Conservation (phyloP, 2,329 filamentous ascomycete genomes). For the Alternaria panax region DNA sequence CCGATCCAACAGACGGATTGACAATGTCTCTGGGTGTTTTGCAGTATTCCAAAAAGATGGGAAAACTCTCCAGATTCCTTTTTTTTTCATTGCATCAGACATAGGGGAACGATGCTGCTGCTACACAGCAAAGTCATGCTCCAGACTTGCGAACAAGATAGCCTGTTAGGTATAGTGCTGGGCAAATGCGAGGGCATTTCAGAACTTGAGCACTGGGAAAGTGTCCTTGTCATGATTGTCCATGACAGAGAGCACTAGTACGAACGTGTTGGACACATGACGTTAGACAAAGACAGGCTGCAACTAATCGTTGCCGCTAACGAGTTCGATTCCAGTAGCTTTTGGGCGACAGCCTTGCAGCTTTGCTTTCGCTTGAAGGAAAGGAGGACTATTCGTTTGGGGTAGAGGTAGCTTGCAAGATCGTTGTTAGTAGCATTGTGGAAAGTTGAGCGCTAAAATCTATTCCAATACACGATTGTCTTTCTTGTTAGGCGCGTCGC, state of each 20-base stretch:
- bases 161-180: background rate
- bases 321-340: no score
- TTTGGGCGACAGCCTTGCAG: no score
- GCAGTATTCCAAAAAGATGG: background rate
- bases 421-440: accelerated
- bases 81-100: background rate
- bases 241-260: background rate
- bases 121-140: background rate
- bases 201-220: accelerated
- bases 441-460: no score
- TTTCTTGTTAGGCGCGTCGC: no score
- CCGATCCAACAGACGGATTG: background rate
- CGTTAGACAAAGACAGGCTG: no score
- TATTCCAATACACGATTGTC: no score
- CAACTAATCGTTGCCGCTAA: no score
- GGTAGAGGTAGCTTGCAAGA: background rate
- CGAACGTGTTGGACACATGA: background rate
- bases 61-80: accelerated
- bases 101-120: background rate
- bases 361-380: background rate
- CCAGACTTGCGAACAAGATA: background rate
- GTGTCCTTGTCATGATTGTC: background rate
- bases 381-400: background rate
- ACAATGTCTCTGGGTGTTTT: background rate
- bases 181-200: background rate